These are phyloP conservation scores for Chaetoceros tenuissimus DNA, from an alignment of 108 stramenopile species.

Conservation along the genomic window DNA sequence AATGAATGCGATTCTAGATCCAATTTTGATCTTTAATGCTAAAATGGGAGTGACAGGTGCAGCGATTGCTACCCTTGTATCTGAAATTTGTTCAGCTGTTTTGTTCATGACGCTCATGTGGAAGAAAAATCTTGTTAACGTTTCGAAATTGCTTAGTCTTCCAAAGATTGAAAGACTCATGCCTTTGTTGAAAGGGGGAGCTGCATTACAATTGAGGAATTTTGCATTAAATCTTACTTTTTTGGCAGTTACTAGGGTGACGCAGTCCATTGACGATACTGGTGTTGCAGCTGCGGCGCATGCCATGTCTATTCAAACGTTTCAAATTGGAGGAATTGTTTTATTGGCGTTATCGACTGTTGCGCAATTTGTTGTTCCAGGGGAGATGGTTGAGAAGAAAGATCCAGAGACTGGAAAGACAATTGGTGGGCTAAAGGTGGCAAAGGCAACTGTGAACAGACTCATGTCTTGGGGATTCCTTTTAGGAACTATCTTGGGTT, in stretches of 20 bases:
- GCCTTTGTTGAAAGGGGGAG: conserved; percentile 67
- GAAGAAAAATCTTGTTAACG: conserved; percentile 41
- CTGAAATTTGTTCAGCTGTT: conserved; percentile 62
- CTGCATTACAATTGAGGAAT: conserved; percentile 75
- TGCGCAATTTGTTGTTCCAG: conserved; percentile 77
- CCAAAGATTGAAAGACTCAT: conserved; percentile 50
- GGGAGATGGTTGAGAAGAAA: conserved; percentile 58
- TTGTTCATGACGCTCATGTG: conserved; percentile 49
- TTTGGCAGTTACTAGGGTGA: conserved; percentile 68
- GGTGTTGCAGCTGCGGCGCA: conserved; percentile 82
- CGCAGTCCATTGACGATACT: conserved; percentile 74
- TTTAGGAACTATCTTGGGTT: conserved; percentile 54
- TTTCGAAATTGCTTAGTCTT: conserved; percentile 43
- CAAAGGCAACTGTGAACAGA: conserved; percentile 61
- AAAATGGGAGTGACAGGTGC: conserved; percentile 83
- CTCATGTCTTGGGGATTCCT: conserved; percentile 80
- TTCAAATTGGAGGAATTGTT: conserved; percentile 80
- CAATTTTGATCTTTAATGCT: conserved; percentile 67
- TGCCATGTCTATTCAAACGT: conserved; percentile 81
- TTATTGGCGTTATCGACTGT: conserved; percentile 71
- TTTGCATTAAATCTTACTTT: conserved; percentile 79
- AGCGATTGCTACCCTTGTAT: conserved; percentile 70
- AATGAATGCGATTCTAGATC: conserved; percentile 78
- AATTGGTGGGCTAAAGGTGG: conserved; percentile 45
- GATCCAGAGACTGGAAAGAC: conserved; percentile 35